These are phyloP conservation scores for Porpolomopsis calyptriformis DNA, from an alignment of 768 basidiomycete species.

Conservation along the genomic window DNA sequence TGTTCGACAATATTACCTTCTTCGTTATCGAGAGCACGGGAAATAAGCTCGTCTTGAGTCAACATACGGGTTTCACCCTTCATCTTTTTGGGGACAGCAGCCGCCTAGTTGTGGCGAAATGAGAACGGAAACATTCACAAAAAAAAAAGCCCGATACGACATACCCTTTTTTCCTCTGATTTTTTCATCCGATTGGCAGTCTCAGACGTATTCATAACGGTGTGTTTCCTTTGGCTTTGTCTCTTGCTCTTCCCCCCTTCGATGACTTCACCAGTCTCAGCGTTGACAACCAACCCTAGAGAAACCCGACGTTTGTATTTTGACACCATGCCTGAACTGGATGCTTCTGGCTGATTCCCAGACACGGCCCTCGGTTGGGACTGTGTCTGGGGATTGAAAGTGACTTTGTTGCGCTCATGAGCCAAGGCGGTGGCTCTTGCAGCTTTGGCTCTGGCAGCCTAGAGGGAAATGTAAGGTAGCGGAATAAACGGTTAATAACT, in stretches of 20 bases:
- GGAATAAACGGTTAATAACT: background rate
- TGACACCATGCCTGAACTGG: conserved; percentile 11
- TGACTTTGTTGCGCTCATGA: conserved; percentile 53
- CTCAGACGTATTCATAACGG: conserved; percentile 59
- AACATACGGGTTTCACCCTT: conserved; percentile 41
- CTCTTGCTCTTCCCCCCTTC: conserved; percentile 32
- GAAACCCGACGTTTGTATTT: conserved; percentile 42
- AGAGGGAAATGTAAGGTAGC: conserved; percentile 6
- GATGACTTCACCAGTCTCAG: conserved; percentile 51
- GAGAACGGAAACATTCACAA: background rate
- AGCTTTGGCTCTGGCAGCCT: conserved; percentile 46
- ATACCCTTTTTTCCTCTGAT: conserved; percentile 51
- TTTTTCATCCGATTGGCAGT: conserved; percentile 56
- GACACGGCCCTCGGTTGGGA: conserved; percentile 18
- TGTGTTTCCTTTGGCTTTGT: conserved; percentile 58
- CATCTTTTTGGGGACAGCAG: conserved; percentile 47
- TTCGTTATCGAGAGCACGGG: conserved; percentile 75
- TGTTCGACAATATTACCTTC: conserved; percentile 77
- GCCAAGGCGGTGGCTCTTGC: conserved; percentile 59
- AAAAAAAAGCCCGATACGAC: conserved; percentile 8
- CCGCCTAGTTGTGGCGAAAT: conserved; percentile 29
- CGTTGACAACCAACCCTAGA: conserved; percentile 43
- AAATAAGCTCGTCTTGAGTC: conserved; percentile 80
- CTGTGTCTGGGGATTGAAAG: conserved; percentile 50
- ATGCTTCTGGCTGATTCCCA: conserved; percentile 5